These are phyloP conservation scores for Lichtheimia ornata DNA, from an alignment of 371 early-diverging fungal species.

Conservation along the genomic window DNA sequence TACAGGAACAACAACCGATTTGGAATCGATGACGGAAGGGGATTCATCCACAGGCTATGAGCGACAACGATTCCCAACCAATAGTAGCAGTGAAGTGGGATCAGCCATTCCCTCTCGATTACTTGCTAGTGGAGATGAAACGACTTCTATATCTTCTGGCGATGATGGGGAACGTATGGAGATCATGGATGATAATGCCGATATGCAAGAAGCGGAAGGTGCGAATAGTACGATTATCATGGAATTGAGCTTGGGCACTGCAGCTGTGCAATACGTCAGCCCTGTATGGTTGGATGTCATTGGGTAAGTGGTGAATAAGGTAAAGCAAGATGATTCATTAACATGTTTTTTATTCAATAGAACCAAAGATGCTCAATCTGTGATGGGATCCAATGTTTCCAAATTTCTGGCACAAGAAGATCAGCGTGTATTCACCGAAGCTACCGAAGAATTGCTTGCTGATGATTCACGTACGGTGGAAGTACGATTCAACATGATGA, in stretches of 20 bases:
- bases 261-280: slow-evolving; percentile 56
- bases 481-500: slow-evolving; percentile 67
- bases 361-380: slow-evolving; percentile 50
- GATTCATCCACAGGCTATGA: background rate
- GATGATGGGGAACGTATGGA: slow-evolving; percentile 15
- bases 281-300: slow-evolving; percentile 62
- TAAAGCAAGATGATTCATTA: background rate
- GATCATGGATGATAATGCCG: slow-evolving; percentile 28
- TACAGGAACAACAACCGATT: slow-evolving; percentile 12
- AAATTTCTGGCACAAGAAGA: slow-evolving; percentile 38
- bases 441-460: slow-evolving; percentile 46
- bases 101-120: slow-evolving; percentile 2
- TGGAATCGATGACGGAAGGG: slow-evolving; percentile 15
- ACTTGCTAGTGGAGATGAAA: background rate
- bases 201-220: slow-evolving; percentile 56
- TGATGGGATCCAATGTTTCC: slow-evolving; percentile 50
- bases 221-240: slow-evolving; percentile 63
- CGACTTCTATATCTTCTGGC: slow-evolving; percentile 7
- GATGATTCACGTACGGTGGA: slow-evolving; percentile 80
- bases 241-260: slow-evolving; percentile 58
- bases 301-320: slow-evolving; percentile 46
- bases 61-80: slow-evolving; percentile 13
- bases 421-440: slow-evolving; percentile 18
- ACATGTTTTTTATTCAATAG: background rate
- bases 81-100: slow-evolving; percentile 5